Percentiles rank a stretch among this genome's conserved stretches.
Conservation (phyloP, 352 stramenopile species). For the Achlya hypogyna region DNA sequence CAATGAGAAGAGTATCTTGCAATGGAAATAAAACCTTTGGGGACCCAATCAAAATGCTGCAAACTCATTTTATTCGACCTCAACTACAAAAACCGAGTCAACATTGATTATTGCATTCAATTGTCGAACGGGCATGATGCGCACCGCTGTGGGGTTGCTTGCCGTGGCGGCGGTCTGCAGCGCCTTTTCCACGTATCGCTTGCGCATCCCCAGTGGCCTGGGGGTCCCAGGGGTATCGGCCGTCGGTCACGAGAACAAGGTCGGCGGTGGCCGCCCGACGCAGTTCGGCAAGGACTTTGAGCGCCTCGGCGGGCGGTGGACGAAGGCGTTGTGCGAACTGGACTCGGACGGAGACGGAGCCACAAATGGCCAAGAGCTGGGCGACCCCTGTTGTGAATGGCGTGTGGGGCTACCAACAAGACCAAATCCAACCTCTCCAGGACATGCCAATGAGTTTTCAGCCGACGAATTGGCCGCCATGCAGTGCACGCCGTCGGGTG, state of each 20-base stretch:
- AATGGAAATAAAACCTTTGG: too few relatives aligned
- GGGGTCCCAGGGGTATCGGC: conserved; percentile 4
- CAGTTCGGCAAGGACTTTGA: conserved; percentile 20
- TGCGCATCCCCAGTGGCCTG: conserved; percentile 21
- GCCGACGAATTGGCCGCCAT: conserved; percentile 26
- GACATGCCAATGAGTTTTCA: conserved; percentile 35
- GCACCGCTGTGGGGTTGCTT: not conserved
- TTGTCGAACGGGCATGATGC: not conserved
- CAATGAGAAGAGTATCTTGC: too few relatives aligned
- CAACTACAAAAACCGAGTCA: too few relatives aligned
- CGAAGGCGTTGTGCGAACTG: conserved; percentile 18
- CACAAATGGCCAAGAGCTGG: conserved; percentile 23
- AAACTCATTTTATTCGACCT: too few relatives aligned
- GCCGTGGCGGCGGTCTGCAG: not conserved
- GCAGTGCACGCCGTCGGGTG: conserved; percentile 22
- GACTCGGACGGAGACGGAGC: conserved; percentile 23
- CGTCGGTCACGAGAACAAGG: conserved; percentile 20
- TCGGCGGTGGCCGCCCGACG: conserved; percentile 9
- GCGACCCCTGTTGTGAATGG: conserved; percentile 22
- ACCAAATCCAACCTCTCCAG: conserved; percentile 29
- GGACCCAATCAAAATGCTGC: too few relatives aligned
- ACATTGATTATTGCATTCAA: too few relatives aligned
- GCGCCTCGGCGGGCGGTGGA: conserved; percentile 11
- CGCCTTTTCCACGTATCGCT: conserved; percentile 6
- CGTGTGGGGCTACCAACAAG: not conserved